Percentiles rank a stretch among this genome's conserved stretches.
Evolutionary conservation across 768 basidiomycete species (phyloP).

Genomic region (Tricholoma sp.): DNA sequence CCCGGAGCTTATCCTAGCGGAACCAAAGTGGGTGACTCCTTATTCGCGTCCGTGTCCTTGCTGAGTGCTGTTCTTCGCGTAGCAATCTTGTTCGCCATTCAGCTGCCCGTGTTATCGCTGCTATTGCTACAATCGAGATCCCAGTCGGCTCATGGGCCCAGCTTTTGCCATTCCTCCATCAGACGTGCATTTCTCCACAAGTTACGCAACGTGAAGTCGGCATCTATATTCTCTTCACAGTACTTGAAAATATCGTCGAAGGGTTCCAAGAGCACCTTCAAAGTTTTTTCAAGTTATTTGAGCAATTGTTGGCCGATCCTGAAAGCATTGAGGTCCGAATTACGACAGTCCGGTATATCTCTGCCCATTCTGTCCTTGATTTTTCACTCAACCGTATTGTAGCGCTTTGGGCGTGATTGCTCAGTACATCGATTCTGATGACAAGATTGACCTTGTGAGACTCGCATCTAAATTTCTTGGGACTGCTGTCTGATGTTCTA

Average conservation of each 20-base stretch:
- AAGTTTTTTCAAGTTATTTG: slow-evolving; percentile 78
- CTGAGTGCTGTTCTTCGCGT: slow-evolving; percentile 14
- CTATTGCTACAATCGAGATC: slow-evolving; percentile 88
- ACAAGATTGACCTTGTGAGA: slow-evolving; percentile 81
- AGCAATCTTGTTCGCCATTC: slow-evolving; percentile 92
- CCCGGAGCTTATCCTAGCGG: slow-evolving; percentile 71
- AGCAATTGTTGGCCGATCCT: slow-evolving; percentile 66
- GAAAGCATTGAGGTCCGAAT: slow-evolving; percentile 89
- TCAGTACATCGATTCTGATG: slow-evolving; percentile 85
- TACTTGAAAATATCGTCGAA: slow-evolving; percentile 88
- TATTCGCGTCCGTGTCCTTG: slow-evolving; percentile 6
- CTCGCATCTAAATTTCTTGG: neutral
- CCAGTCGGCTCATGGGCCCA: slow-evolving; percentile 75
- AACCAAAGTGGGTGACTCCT: slow-evolving; percentile 58
- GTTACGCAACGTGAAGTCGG: slow-evolving; percentile 88
- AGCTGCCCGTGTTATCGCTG: slow-evolving; percentile 86
- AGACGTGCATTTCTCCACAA: slow-evolving; percentile 63
- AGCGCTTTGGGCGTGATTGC: slow-evolving; percentile 90
- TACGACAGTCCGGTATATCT: slow-evolving; percentile 71
- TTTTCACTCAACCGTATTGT: slow-evolving; percentile 5
- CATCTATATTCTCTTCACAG: slow-evolving; percentile 82
- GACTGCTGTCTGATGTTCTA: slow-evolving; percentile 2
- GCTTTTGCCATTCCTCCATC: slow-evolving; percentile 83
- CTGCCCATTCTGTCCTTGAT: neutral
- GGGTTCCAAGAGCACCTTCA: slow-evolving; percentile 76